Conservation (phyloP, 345 rosid genomes). For the Brassica nigra region DNA sequence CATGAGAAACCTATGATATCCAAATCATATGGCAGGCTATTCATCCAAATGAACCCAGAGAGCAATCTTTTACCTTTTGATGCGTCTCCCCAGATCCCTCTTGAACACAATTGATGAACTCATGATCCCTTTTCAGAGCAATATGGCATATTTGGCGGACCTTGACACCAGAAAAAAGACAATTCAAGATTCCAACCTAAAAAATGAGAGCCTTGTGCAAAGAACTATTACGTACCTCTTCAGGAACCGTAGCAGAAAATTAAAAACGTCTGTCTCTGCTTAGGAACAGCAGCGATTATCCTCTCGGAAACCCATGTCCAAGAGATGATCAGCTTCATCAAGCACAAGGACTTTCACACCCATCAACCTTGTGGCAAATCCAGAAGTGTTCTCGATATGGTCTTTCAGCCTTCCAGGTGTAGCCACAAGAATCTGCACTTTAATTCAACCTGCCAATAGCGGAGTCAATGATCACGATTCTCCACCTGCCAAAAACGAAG, state of each 20-base stretch:
- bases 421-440: constrained; percentile 82
- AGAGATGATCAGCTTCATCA: constrained; percentile 95
- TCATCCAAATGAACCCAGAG: constrained; percentile 17
- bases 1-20: too few species aligned
- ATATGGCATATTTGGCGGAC: constrained; percentile 90
- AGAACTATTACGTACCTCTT: constrained; percentile 60
- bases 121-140: constrained; percentile 88
- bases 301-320: constrained; percentile 97
- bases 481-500: constrained; percentile 38
- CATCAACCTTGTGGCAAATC: constrained; percentile 90
- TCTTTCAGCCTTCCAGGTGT: constrained; percentile 99
- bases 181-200: constrained; percentile 34
- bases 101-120: constrained; percentile 83
- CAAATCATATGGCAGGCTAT: too few species aligned
- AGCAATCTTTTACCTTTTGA: constrained; percentile 60
- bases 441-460: too few species aligned
- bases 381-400: constrained; percentile 94
- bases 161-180: constrained; percentile 50
- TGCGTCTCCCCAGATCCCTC: constrained; percentile 96
- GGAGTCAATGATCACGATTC: constrained; percentile 39
- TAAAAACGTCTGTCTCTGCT: constrained; percentile 90
- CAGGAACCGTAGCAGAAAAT: constrained; percentile 97
- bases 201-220: constrained; percentile 16
- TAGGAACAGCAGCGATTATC: constrained; percentile 88
- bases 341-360: constrained; percentile 96